A percentile compares a stretch with the other conserved stretches of the same genome.
These are phyloP conservation scores for Cornus suecica DNA, from an alignment of 148 eudicot species.

Conservation along the genomic window DNA sequence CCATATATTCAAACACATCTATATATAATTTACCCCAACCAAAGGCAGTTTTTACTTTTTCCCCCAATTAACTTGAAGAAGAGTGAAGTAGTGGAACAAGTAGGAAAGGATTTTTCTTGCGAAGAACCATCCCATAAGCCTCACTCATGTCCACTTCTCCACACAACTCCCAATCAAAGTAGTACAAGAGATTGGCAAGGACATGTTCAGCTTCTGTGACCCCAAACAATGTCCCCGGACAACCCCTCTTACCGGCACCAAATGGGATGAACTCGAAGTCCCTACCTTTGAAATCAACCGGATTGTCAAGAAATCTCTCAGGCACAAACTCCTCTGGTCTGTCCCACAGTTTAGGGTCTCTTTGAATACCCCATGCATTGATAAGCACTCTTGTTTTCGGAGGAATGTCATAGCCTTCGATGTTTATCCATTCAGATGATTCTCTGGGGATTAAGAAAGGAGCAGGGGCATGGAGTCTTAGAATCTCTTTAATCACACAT, in stretches of 20 bases:
- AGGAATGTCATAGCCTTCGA: conserved; percentile 12
- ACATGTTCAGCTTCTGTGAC: neutral
- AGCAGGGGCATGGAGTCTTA: conserved; percentile 4
- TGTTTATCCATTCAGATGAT: neutral
- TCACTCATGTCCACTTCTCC: conserved; percentile 12
- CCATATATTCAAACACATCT: no score
- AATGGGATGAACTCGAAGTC: conserved; percentile 16
- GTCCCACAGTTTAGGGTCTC: neutral
- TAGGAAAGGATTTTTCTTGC: no score
- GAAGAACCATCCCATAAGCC: no score
- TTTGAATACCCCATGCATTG: neutral
- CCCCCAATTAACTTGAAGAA: no score
- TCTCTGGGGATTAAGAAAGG: conserved; percentile 13
- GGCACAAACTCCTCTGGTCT: neutral
- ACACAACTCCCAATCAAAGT: conserved; percentile 17
- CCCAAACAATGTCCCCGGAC: conserved; percentile 15
- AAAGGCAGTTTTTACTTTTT: no score
- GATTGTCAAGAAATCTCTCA: conserved; percentile 3
- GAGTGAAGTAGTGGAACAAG: no score
- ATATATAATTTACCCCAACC: no score
- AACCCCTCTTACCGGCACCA: conserved; percentile 14
- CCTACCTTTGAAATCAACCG: neutral
- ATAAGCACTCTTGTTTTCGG: conserved; percentile 3
- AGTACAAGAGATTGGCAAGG: conserved; percentile 10
- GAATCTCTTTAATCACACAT: conserved; percentile 3